These are phyloP conservation scores for Huntiella decipiens DNA, from an alignment of 2,329 filamentous ascomycete species.

Conservation along the genomic window DNA sequence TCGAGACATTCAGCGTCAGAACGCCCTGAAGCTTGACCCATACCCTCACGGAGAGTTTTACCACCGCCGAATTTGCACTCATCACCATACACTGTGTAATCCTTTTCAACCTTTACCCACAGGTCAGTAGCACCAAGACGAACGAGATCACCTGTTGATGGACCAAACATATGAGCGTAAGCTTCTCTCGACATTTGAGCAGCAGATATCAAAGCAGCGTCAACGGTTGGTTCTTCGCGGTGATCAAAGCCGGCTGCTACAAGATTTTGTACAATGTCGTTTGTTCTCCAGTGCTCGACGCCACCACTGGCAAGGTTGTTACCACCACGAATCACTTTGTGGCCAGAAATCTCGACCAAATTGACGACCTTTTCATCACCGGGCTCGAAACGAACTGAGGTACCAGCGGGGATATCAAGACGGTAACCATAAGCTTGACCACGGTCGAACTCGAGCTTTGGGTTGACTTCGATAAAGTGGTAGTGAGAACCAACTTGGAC, in stretches of 20 bases:
- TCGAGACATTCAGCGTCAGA: slow-evolving; percentile 56
- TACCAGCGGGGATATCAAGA: slow-evolving; percentile 78
- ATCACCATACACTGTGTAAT: slow-evolving; percentile 70
- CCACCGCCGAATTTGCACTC: slow-evolving; percentile 92
- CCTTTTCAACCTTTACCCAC: slow-evolving; percentile 79
- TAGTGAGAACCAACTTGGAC: slow-evolving; percentile 92
- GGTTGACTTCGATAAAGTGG: slow-evolving; percentile 91
- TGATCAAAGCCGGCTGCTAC: slow-evolving; percentile 63
- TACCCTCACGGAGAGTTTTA: slow-evolving; percentile 83
- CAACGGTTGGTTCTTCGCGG: slow-evolving; percentile 41
- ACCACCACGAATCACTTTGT: slow-evolving; percentile 63
- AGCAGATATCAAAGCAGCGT: slow-evolving; percentile 34
- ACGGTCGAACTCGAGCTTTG: slow-evolving; percentile 74
- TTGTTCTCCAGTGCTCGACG: slow-evolving; percentile 43
- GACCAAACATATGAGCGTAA: slow-evolving; percentile 81
- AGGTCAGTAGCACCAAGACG: slow-evolving; percentile 67
- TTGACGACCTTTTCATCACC: slow-evolving; percentile 82
- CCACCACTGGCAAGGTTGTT: slow-evolving; percentile 59
- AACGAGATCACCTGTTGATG: slow-evolving; percentile 73
- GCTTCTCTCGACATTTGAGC: slow-evolving; percentile 57
- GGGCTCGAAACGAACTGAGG: slow-evolving; percentile 82
- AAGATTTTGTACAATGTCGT: slow-evolving; percentile 48
- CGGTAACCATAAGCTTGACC: slow-evolving; percentile 64
- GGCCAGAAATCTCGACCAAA: slow-evolving; percentile 71
- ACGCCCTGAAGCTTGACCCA: slow-evolving; percentile 77